Percentiles rank a stretch among this genome's conserved stretches.
These are phyloP conservation scores for Pleurotus tuber-regium DNA, from an alignment of 768 basidiomycete species.

Conservation along the genomic window DNA sequence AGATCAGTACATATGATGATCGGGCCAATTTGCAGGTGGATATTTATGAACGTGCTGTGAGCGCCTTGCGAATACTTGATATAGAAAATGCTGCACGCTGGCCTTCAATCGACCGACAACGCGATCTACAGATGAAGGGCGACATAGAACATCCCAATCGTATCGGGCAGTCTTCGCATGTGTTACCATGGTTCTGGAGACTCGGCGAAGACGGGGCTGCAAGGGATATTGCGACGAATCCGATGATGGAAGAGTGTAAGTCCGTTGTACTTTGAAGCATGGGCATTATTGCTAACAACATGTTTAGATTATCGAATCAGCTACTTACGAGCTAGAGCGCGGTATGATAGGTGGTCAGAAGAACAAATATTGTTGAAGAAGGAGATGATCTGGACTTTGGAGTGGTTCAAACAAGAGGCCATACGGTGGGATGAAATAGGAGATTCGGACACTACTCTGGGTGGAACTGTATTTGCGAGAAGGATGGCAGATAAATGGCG, in stretches of 20 bases:
- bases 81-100: background rate
- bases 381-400: constrained; percentile 20
- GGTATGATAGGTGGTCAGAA: constrained; percentile 16
- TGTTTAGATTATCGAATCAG: constrained; percentile 11
- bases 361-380: constrained; percentile 14
- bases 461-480: background rate
- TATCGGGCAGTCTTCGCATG: constrained; percentile 2
- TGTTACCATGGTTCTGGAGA: constrained; percentile 11
- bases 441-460: background rate
- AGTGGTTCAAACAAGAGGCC: constrained; percentile 1
- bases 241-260: constrained; percentile 10
- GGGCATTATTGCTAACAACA: background rate
- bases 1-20: background rate
- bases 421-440: background rate
- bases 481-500: background rate
- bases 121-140: constrained; percentile 5
- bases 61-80: background rate
- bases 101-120: background rate
- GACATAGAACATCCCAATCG: constrained; percentile 6
- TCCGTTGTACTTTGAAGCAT: background rate
- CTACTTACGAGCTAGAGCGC: constrained; percentile 17
- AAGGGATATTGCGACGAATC: background rate
- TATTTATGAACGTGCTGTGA: background rate
- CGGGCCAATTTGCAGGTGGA: background rate
- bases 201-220: background rate